These are phyloP conservation scores for Deuterostichococcus epilithicus DNA, from an alignment of 139 green algal genomes.

Conservation along the genomic window DNA sequence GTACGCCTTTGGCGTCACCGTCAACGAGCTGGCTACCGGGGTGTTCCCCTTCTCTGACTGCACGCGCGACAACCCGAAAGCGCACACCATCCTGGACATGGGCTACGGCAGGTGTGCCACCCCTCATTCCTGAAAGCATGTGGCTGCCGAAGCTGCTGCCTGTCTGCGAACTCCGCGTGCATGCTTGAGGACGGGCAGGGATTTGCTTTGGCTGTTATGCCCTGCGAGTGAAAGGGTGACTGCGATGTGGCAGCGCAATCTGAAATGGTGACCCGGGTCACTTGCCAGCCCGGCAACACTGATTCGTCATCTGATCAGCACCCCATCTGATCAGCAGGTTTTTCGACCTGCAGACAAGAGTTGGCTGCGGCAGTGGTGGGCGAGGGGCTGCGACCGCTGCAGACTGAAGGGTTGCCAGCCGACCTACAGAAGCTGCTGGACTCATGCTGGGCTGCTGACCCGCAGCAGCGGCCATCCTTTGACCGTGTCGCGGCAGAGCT, in stretches of 20 bases:
- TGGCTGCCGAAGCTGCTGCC: no score
- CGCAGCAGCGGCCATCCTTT: conserved; percentile 37
- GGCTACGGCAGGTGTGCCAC: conserved; percentile 62
- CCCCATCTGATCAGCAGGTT: neutral
- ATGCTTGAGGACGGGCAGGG: no score
- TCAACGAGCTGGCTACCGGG: conserved; percentile 69
- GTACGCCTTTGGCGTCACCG: conserved; percentile 69
- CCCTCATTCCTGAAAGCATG: no score
- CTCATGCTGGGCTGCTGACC: conserved; percentile 56
- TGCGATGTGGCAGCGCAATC: neutral
- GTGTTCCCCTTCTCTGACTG: conserved; percentile 68
- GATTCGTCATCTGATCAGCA: no score
- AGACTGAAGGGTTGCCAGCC: conserved; percentile 30
- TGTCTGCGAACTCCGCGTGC: no score
- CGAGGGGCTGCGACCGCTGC: conserved; percentile 74
- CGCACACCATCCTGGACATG: conserved; percentile 87
- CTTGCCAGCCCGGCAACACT: no score
- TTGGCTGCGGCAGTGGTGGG: conserved; percentile 73
- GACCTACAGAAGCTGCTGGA: conserved; percentile 44
- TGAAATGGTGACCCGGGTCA: neutral
- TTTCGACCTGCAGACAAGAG: conserved; percentile 55
- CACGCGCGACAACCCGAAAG: conserved; percentile 79
- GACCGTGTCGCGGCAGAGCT: conserved; percentile 35
- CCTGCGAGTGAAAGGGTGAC: neutral
- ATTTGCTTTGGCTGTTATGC: no score